Evolutionary conservation across 2,329 filamentous ascomycete species (phyloP).

Genomic region (Alternaria gansuensis): DNA sequence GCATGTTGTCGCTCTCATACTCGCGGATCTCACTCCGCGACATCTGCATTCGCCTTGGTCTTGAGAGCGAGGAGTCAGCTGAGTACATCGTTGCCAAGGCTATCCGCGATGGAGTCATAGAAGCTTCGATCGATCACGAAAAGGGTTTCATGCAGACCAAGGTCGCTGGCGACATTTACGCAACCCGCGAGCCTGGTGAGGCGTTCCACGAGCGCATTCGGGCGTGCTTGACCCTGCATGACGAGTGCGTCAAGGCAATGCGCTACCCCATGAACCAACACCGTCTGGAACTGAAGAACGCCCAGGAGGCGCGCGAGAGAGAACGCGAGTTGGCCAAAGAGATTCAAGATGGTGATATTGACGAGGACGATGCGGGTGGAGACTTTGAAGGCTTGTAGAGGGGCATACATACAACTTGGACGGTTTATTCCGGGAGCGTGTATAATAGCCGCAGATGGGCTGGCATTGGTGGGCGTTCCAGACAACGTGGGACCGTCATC

Average conservation of each 20-base stretch:
- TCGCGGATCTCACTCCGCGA: conserved; percentile 96
- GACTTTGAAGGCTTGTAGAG: conserved; percentile 93
- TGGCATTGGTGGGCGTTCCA: conserved; percentile 37
- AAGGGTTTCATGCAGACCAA: conserved; percentile 98
- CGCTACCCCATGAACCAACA: conserved; percentile 99
- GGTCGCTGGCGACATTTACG: conserved; percentile 94
- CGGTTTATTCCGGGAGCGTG: conserved; percentile 20
- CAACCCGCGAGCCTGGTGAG: conserved; percentile 93
- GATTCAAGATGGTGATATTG: conserved; percentile 96
- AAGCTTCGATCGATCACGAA: conserved; percentile 92
- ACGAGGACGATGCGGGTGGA: conserved; percentile 93
- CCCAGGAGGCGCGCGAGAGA: conserved; percentile 94
- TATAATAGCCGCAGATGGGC: conserved; percentile 32
- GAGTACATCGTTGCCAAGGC: conserved; percentile 99
- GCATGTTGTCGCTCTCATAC: conserved; percentile 98
- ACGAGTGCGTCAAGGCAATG: conserved; percentile 99
- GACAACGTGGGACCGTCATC: conserved; percentile 19
- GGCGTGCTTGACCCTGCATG: conserved; percentile 89
- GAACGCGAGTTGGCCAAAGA: conserved; percentile 98
- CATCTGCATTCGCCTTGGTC: conserved; percentile 92
- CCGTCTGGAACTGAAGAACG: conserved; percentile 94
- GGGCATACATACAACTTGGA: conserved; percentile 4
- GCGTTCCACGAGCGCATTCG: conserved; percentile 97
- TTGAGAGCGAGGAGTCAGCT: conserved; percentile 95
- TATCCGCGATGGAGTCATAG: conserved; percentile 95